Base-by-base conservation (phyloP, 2,329 filamentous ascomycete genomes). In the Colletotrichum godetiae region DNA sequence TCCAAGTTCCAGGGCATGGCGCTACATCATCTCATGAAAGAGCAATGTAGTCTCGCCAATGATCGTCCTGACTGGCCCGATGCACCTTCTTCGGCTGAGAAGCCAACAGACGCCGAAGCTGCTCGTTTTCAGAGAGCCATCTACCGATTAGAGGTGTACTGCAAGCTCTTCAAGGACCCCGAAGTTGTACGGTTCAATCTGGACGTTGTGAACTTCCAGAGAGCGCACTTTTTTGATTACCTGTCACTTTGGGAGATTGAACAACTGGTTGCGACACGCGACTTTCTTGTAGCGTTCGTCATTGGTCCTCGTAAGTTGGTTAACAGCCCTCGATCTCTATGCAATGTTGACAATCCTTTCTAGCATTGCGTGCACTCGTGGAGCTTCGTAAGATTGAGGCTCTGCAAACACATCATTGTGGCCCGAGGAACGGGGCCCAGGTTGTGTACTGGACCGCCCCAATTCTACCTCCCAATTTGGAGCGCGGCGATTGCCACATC, bases 221-320 rank as follows among this genome's bases (percentile, higher is more conserved):
- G 61, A 56, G 49, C 49, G 49, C 67, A 73, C 24, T 73, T 71
- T 8, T 73, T 73, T 37, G 67, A 73, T 13, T 61, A 29, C 8
- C 49, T 73, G 22, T 71, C 71, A 22, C 71, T 55, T 8, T 73
- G 71, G 71, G 71, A 73, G 24, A 66, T 71, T 31, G 71, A 73
- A 29, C 71, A 73, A 19, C 37, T 73, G 10, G 71, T 71, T 6
- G 67, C 67, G 0, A 61, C 24, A 24, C 61, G 67, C 1, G 71
- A 73, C 2, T 56, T 60, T 2, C 71, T 73, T 12, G 67, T 56
- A n/a, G 71, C 61, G 15, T 55, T 35, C n/a, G 35, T 73, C 56
- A 56, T 73, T 2, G 71, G 67, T 19, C 71, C 71, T 31, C 71
- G 71, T 73, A 22, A 61, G 67, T 49, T n/a, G 7, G 71, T 6